These are phyloP conservation scores for Microcyclosporella mali DNA, from an alignment of 2,329 filamentous ascomycete genomes.

Conservation along the genomic window DNA sequence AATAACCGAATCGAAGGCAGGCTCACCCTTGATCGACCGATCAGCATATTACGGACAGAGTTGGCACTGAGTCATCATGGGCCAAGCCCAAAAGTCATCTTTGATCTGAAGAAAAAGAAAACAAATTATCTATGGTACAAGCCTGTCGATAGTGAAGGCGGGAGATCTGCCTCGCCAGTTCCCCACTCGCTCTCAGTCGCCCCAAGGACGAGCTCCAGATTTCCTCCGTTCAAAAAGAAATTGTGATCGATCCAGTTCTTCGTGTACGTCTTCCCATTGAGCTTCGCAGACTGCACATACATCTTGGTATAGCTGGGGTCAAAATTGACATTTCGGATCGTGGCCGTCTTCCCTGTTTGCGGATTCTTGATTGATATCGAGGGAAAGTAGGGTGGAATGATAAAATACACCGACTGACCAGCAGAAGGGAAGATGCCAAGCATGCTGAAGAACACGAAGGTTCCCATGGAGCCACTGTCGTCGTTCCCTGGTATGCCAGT, in stretches of 20 bases:
- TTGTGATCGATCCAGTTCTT: constrained; percentile 62
- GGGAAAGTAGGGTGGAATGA: constrained; percentile 54
- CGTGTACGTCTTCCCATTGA: constrained; percentile 59
- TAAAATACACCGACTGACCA: constrained; percentile 51
- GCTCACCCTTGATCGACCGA: no score
- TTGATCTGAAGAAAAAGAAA: no score
- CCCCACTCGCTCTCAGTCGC: constrained; percentile 42
- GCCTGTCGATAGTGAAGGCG: constrained; percentile 38
- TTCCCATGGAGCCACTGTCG: constrained; percentile 68
- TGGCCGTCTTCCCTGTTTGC: constrained; percentile 48
- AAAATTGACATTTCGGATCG: constrained; percentile 41
- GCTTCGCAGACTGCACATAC: constrained; percentile 60
- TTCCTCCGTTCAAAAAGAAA: constrained; percentile 58
- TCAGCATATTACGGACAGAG: no score
- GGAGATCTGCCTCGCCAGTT: constrained; percentile 41
- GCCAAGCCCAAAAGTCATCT: no score
- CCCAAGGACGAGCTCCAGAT: constrained; percentile 60
- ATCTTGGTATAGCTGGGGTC: constrained; percentile 36
- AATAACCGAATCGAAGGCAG: no score
- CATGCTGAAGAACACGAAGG: constrained; percentile 63
- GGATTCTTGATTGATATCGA: constrained; percentile 54
- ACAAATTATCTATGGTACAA: constrained; percentile 12
- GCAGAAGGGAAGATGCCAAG: constrained; percentile 63
- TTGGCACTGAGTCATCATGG: no score
- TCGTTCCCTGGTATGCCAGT: constrained; percentile 62